A percentile compares a stretch with the other conserved stretches of the same genome.
Evolutionary conservation across 1,284 basidiomycete species (phyloP).

Genomic region (Coriolopsis trogii): DNA sequence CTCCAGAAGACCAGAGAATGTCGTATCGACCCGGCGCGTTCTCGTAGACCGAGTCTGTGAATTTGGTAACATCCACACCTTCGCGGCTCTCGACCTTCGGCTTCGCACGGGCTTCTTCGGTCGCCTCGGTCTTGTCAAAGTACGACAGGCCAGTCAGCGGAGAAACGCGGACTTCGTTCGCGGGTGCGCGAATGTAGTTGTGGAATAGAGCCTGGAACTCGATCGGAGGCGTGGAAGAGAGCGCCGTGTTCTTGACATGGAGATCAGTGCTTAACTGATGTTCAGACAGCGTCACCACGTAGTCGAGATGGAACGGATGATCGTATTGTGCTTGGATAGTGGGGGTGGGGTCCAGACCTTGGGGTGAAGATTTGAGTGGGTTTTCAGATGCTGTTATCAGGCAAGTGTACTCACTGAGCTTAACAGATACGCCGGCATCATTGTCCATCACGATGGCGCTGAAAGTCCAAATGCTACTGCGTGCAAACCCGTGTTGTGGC

Average conservation of each 20-base stretch:
- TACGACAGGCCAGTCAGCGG: constrained; percentile 67
- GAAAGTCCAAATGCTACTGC: constrained; percentile 73
- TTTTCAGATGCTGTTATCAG: too few relatives aligned
- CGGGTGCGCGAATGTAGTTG: constrained; percentile 79
- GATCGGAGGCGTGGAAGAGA: constrained; percentile 48
- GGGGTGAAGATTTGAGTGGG: too few relatives aligned
- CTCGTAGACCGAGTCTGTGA: constrained; percentile 79
- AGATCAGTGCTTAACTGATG: constrained; percentile 80
- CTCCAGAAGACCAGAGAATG: constrained; percentile 61
- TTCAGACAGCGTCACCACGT: constrained; percentile 77
- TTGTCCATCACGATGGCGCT: constrained; percentile 70
- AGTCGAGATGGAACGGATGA: constrained; percentile 68
- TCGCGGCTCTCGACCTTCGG: constrained; percentile 64
- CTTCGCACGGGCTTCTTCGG: constrained; percentile 49
- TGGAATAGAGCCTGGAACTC: constrained; percentile 90
- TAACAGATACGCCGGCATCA: constrained; percentile 70
- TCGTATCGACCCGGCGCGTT: constrained; percentile 58
- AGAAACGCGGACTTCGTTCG: constrained; percentile 56
- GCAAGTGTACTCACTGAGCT: constrained; percentile 63
- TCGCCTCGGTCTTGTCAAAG: constrained; percentile 76
- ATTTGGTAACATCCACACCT: constrained; percentile 62
- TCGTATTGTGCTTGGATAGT: constrained; percentile 61
- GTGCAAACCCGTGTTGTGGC: constrained; percentile 84
- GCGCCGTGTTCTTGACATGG: constrained; percentile 73
- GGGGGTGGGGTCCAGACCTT: constrained; percentile 66